These are phyloP conservation scores for Aspergillus sparsus DNA, from an alignment of 495 filamentous ascomycete genomes.

Conservation along the genomic window DNA sequence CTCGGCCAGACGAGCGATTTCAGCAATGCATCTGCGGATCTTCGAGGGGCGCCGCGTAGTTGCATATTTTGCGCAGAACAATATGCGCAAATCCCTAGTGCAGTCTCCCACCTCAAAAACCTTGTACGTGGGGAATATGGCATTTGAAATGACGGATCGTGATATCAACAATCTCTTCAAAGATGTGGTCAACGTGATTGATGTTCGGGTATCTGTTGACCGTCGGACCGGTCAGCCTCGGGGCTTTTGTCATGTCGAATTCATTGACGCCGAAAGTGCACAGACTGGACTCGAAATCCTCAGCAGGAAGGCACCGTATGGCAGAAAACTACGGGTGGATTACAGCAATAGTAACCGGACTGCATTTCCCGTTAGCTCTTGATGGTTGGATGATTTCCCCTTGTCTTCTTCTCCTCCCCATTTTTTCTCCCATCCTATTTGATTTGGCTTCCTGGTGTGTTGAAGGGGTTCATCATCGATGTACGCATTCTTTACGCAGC, in stretches of 20 bases:
- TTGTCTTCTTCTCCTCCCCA: too few relatives aligned
- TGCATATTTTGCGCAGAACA: constrained; percentile 55
- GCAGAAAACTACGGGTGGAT: constrained; percentile 66
- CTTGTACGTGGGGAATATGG: constrained; percentile 87
- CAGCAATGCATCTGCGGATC: constrained; percentile 64
- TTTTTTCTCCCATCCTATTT: background rate
- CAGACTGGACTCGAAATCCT: constrained; percentile 58
- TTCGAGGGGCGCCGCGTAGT: constrained; percentile 77
- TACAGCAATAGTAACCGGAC: constrained; percentile 43
- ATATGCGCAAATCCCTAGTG: constrained; percentile 20
- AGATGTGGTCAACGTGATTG: constrained; percentile 67
- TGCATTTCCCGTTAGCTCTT: constrained; percentile 9
- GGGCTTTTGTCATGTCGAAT: constrained; percentile 91
- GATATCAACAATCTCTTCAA: constrained; percentile 83
- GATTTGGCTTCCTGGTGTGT: background rate
- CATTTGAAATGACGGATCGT: constrained; percentile 83
- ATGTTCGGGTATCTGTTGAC: constrained; percentile 89
- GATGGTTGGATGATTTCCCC: background rate
- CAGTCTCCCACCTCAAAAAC: constrained; percentile 55
- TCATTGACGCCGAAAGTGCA: constrained; percentile 65
- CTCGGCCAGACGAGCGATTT: constrained; percentile 60
- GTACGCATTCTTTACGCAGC: background rate
- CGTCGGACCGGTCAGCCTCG: constrained; percentile 81
- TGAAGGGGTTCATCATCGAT: background rate
- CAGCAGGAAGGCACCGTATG: constrained; percentile 58